These are phyloP conservation scores for Dioszegia aurantiaca DNA, from an alignment of 768 basidiomycete species.

Conservation along the genomic window DNA sequence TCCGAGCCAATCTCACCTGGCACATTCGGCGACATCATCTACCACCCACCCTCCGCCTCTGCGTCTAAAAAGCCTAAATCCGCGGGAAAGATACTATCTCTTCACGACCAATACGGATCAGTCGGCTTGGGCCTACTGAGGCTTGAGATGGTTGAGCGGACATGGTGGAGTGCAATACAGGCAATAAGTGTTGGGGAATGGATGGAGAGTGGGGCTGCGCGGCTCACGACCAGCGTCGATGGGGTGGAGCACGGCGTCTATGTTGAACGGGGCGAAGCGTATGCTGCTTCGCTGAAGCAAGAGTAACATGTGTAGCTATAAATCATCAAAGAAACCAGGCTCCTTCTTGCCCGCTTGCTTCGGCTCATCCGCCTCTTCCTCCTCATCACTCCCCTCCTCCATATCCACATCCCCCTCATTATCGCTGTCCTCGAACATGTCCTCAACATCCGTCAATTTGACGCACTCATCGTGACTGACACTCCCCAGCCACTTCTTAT, in stretches of 20 bases:
- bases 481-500: slow-evolving; percentile 82
- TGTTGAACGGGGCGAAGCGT: slow-evolving; percentile 28
- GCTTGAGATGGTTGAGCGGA: slow-evolving; percentile 67
- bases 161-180: too few relatives aligned
- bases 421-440: slow-evolving; percentile 65
- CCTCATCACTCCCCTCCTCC: slow-evolving; percentile 20
- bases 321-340: slow-evolving; percentile 29
- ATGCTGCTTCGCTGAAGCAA: slow-evolving; percentile 16
- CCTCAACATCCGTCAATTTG: slow-evolving; percentile 77
- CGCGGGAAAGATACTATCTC: slow-evolving; percentile 69
- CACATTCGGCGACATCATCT: slow-evolving; percentile 26
- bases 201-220: slow-evolving; percentile 52
- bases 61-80: slow-evolving; percentile 62
- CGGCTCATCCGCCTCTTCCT: slow-evolving; percentile 16
- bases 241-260: slow-evolving; percentile 28
- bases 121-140: slow-evolving; percentile 77
- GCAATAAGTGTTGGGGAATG: slow-evolving; percentile 59
- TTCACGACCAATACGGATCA: slow-evolving; percentile 49
- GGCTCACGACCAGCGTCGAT: slow-evolving; percentile 23
- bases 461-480: slow-evolving; percentile 84
- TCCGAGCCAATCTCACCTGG: background rate
- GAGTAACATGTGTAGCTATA: slow-evolving; percentile 5
- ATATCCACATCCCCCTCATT: slow-evolving; percentile 48
- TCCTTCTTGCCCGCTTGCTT: slow-evolving; percentile 19
- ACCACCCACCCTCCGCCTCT: slow-evolving; percentile 33